Percentiles rank a stretch among this genome's conserved stretches.
These are phyloP conservation scores for Magnaporthiopsis poae DNA, from an alignment of 2,329 filamentous ascomycete genomes.

Conservation along the genomic window DNA sequence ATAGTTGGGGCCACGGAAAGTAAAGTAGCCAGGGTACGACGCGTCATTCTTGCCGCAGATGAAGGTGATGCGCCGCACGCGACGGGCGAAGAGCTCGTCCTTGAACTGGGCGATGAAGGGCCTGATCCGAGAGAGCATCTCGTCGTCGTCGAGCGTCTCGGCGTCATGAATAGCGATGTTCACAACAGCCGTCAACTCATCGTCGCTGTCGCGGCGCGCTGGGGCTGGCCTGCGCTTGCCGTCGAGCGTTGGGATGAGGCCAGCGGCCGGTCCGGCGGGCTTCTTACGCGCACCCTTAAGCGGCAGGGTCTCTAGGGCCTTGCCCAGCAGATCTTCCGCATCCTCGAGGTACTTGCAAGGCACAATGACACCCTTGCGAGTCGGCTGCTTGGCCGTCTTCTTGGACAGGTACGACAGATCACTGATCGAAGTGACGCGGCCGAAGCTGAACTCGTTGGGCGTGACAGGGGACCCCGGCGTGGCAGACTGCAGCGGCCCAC, in stretches of 20 bases:
- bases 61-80: conserved; percentile 85
- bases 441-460: conserved; percentile 55
- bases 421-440: conserved; percentile 86
- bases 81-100: conserved; percentile 69
- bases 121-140: conserved; percentile 66
- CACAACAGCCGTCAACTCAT: conserved; percentile 81
- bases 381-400: conserved; percentile 65
- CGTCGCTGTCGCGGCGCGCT: conserved; percentile 47
- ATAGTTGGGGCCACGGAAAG: conserved; percentile 87
- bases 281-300: conserved; percentile 37
- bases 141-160: conserved; percentile 71
- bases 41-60: conserved; percentile 92
- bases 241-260: conserved; percentile 62
- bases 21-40: conserved; percentile 93
- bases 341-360: conserved; percentile 91
- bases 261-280: conserved; percentile 36
- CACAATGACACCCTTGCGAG: conserved; percentile 85
- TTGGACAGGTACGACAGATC: conserved; percentile 84
- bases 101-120: conserved; percentile 71
- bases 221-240: conserved; percentile 57
- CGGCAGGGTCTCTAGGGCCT: conserved; percentile 77
- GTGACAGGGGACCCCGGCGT: conserved; percentile 78
- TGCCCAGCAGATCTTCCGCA: conserved; percentile 73
- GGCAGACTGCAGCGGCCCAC: conserved; percentile 66
- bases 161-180: conserved; percentile 86